These are phyloP conservation scores for Zygoascus flipseniorum DNA, from an alignment of 805 yeast genomes.

Conservation along the genomic window DNA sequence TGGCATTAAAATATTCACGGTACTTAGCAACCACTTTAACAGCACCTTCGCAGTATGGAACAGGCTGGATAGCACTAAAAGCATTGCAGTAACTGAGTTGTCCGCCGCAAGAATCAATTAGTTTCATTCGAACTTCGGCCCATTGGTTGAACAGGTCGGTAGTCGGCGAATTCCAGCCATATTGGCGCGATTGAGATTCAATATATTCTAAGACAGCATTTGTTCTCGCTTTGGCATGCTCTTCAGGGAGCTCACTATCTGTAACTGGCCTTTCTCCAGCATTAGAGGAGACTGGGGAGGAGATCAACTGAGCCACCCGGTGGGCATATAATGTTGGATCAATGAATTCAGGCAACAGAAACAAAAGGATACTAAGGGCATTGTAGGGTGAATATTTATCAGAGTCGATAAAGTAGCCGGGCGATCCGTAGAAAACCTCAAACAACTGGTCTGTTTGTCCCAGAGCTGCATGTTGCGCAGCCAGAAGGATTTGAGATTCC, in stretches of 20 bases:
- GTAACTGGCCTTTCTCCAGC: conserved; percentile 5
- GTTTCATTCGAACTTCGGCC: conserved; percentile 21
- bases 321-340: conserved; percentile 15
- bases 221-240: conserved; percentile 7
- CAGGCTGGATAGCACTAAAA: conserved; percentile 12
- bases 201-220: conserved; percentile 10
- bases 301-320: conserved; percentile 4
- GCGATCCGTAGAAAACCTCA: conserved; percentile 5
- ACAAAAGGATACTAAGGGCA: conserved; percentile 23
- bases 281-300: background rate
- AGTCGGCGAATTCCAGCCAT: conserved; percentile 19
- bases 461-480: conserved; percentile 11
- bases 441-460: conserved; percentile 7
- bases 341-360: conserved; percentile 25
- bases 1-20: conserved; percentile 5
- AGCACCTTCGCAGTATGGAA: conserved; percentile 25
- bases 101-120: conserved; percentile 21
- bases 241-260: conserved; percentile 4
- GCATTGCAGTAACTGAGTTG: conserved; percentile 6
- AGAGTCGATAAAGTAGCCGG: conserved; percentile 7
- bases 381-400: conserved; percentile 17
- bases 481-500: conserved; percentile 2
- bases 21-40: conserved; percentile 20
- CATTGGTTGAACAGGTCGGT: conserved; percentile 15
- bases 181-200: conserved; percentile 4